Percentiles rank a stretch among this genome's conserved stretches.
These are phyloP conservation scores for Fusarium sacchari DNA, from an alignment of 2,329 filamentous ascomycete species.

Conservation along the genomic window DNA sequence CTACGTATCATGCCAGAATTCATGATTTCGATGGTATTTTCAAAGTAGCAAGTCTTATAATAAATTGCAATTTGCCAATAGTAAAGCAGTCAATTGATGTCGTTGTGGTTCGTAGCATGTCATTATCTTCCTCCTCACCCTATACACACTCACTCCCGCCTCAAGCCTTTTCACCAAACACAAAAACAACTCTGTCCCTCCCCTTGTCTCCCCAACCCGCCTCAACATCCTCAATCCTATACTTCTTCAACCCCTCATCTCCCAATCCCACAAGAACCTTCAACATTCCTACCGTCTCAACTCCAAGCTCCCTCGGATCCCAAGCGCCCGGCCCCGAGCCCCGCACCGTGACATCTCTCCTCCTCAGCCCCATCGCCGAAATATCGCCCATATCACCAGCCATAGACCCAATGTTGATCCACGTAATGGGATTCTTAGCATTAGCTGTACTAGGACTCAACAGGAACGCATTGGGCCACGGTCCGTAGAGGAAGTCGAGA, in stretches of 20 bases:
- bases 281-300: constrained; percentile 42
- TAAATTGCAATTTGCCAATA: no score
- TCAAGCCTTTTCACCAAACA: constrained; percentile 35
- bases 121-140: background rate
- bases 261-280: constrained; percentile 37
- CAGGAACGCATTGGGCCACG: constrained; percentile 54
- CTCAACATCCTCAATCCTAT: constrained; percentile 43
- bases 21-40: background rate
- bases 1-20: background rate
- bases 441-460: constrained; percentile 50
- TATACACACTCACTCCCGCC: background rate
- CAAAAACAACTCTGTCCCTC: constrained; percentile 45
- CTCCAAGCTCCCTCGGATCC: constrained; percentile 44
- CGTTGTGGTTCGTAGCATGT: background rate
- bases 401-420: constrained; percentile 62
- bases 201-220: constrained; percentile 37
- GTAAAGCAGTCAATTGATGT: background rate
- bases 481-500: constrained; percentile 67
- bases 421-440: constrained; percentile 56
- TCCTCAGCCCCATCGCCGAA: constrained; percentile 56
- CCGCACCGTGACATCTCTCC: constrained; percentile 59
- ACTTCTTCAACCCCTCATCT: constrained; percentile 31
- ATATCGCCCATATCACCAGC: constrained; percentile 52
- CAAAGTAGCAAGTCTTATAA: background rate
- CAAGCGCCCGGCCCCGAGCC: constrained; percentile 59